Evolutionary conservation across 2,329 filamentous ascomycete species (phyloP), one percentile per base, ranked within the genome.

Genomic region (Pseudocercospora eumusae): DNA sequence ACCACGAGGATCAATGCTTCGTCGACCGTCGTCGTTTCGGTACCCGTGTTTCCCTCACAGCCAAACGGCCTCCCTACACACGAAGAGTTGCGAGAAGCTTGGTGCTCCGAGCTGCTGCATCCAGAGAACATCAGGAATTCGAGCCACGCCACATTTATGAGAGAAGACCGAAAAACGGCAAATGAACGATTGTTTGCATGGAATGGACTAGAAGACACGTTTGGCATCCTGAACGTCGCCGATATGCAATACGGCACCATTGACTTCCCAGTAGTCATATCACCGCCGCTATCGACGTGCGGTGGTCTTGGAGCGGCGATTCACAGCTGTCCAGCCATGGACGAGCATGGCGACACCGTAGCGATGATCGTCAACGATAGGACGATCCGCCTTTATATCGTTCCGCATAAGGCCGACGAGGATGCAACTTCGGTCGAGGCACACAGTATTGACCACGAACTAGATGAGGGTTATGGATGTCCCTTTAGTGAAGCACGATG

Each of bases 351-450:
- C 9, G 73, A 74, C 57, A 74, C 73, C 8, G 68, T 76, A 21
- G 74, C 74, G 10, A 75, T 76, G 72, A 70, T 76, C 49, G 74
- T 76, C 52, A 76, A 76, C 45, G 74, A 75, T 63, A 68, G 74
- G 21, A 76, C 74, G 3, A 67, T 76, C 28, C 64, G 74, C 20
- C 61, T 76, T 23, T 76, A 76, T 60, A 70, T 75, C 21, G 71
- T 76, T 0, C 74, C 74, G 13, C 68, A 64, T 5, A 69, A 70
- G 20, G 57, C 61, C 23, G 66, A 68, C 10, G 72, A 74, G 11
- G 68, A 70, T 21, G 66, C 65, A 9, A 66, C 69, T 1, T 67
- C 68, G 9, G 66, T 74, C 8, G 74, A 76, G 61, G 74, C 74
- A 15, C 74, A 76, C 58, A 75, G 72, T 44, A 75, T 76, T 33